Conservation (phyloP, 306 rosid genomes). For the Mucuna pruriens region DNA sequence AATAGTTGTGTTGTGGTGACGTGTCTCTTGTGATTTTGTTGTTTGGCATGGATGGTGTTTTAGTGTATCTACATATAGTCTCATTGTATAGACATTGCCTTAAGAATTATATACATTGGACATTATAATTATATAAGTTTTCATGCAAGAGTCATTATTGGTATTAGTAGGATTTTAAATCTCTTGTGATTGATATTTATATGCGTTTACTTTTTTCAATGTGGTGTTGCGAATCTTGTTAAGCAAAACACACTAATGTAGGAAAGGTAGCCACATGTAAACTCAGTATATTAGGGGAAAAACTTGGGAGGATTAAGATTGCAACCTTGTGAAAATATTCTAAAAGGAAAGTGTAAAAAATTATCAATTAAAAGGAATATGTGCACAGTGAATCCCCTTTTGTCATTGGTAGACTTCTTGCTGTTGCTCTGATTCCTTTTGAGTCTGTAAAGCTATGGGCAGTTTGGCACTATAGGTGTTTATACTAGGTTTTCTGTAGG, state of each 20-base stretch:
- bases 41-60: background rate
- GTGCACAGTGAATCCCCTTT: background rate
- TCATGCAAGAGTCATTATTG: too few relatives aligned
- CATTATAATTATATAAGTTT: too few relatives aligned
- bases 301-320: too few relatives aligned
- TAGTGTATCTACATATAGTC: background rate
- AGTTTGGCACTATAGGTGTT: background rate
- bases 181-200: too few relatives aligned
- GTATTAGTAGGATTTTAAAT: too few relatives aligned
- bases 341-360: background rate
- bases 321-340: background rate
- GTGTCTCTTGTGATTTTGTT: background rate
- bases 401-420: background rate
- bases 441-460: background rate
- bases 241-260: too few relatives aligned
- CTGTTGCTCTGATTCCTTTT: background rate
- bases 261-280: too few relatives aligned
- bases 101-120: too few relatives aligned
- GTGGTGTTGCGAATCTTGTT: too few relatives aligned
- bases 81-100: background rate
- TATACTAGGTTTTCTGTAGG: background rate
- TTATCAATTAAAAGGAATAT: background rate
- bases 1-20: background rate
- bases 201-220: too few relatives aligned
- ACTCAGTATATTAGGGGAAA: too few relatives aligned